Conservation (phyloP, 1,284 basidiomycete genomes). For the Paramarasmius palmivorus region DNA sequence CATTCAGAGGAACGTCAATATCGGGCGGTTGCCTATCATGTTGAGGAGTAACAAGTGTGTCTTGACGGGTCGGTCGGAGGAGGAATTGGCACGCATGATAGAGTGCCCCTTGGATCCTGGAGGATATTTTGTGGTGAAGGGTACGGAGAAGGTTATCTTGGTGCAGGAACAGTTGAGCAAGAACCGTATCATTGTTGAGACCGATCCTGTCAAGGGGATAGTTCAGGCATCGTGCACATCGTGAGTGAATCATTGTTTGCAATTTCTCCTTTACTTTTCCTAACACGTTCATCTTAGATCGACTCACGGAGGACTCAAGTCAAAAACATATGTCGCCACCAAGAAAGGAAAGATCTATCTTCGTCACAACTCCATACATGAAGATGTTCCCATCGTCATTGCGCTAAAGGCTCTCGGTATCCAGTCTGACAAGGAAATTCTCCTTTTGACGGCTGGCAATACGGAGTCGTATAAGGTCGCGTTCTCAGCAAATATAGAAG, state of each 20-base stretch:
- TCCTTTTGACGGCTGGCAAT: slow-evolving; percentile 92
- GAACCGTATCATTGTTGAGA: slow-evolving; percentile 99
- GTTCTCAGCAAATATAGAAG: slow-evolving; percentile 93
- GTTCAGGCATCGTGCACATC: slow-evolving; percentile 98
- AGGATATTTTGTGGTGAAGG: slow-evolving; percentile 99
- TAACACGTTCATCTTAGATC: slow-evolving; percentile 54
- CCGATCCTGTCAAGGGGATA: slow-evolving; percentile 86
- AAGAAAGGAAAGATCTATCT: slow-evolving; percentile 95
- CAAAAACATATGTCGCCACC: slow-evolving; percentile 96
- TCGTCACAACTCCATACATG: slow-evolving; percentile 97
- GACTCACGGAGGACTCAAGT: slow-evolving; percentile 96
- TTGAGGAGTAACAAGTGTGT: slow-evolving; percentile 94
- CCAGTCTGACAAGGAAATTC: slow-evolving; percentile 97
- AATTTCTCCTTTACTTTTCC: slow-evolving; percentile 7
- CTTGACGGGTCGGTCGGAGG: slow-evolving; percentile 76
- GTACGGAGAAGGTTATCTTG: slow-evolving; percentile 99
- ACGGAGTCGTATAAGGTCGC: slow-evolving; percentile 88
- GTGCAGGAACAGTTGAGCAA: slow-evolving; percentile 99
- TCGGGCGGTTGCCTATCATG: slow-evolving; percentile 97
- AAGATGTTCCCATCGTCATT: slow-evolving; percentile 96
- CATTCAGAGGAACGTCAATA: slow-evolving; percentile 85
- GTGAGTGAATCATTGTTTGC: slow-evolving; percentile 48
- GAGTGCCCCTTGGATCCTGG: slow-evolving; percentile 99
- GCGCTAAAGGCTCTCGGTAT: slow-evolving; percentile 96
- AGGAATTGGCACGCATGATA: slow-evolving; percentile 87